These are phyloP conservation scores for Cicer arietinum DNA, from an alignment of 306 rosid species.

Conservation along the genomic window DNA sequence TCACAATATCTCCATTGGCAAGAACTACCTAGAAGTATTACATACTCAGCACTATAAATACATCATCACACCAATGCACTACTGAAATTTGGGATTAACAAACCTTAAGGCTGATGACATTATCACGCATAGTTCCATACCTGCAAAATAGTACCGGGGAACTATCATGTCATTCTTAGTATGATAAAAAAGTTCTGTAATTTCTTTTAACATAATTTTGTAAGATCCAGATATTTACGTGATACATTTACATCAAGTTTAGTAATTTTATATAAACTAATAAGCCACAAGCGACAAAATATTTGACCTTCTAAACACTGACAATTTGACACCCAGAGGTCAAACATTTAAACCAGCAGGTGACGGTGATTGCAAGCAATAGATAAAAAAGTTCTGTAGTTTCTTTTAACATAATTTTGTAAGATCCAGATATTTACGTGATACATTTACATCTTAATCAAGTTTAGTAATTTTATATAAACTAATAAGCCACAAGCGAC, in stretches of 20 bases:
- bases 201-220: not conserved
- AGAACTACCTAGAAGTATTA: slow-evolving; percentile 71
- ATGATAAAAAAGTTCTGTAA: slow-evolving; percentile 37
- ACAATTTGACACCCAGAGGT: slow-evolving; percentile 14
- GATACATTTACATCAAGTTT: slow-evolving; percentile 28
- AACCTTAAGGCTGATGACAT: slow-evolving; percentile 89
- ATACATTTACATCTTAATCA: slow-evolving; percentile 3
- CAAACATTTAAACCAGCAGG: slow-evolving; percentile 34
- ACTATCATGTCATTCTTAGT: slow-evolving; percentile 48
- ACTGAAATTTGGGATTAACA: slow-evolving; percentile 42
- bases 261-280: slow-evolving; percentile 27
- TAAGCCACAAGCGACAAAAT: slow-evolving; percentile 25
- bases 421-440: not conserved
- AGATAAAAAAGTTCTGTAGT: slow-evolving; percentile 32
- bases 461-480: slow-evolving; percentile 35
- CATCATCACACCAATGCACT: slow-evolving; percentile 27
- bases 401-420: not conserved
- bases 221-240: not conserved
- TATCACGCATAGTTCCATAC: slow-evolving; percentile 99
- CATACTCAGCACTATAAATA: slow-evolving; percentile 47
- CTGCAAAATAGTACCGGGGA: slow-evolving; percentile 65
- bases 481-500: slow-evolving; percentile 15
- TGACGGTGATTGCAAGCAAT: slow-evolving; percentile 7
- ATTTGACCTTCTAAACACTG: slow-evolving; percentile 19
- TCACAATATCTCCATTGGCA: slow-evolving; percentile 88